Conservation (phyloP, 345 rosid species). For the Eucalyptus rudis region DNA sequence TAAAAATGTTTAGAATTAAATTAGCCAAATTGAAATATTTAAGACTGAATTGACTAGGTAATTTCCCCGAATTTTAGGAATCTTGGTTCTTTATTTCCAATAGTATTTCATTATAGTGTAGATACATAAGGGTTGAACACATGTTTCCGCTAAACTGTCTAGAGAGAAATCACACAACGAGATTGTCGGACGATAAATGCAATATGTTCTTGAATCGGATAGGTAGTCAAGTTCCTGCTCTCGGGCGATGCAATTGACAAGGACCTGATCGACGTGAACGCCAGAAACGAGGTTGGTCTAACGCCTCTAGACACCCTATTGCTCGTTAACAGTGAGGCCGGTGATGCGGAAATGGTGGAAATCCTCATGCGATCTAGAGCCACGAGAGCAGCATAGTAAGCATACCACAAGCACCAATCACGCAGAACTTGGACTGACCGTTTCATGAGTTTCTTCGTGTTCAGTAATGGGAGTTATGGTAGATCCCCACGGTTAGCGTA, state of each 20-base stretch:
- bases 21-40: too few species aligned
- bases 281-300: too few species aligned
- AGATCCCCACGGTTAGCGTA: background rate
- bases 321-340: conserved; percentile 4
- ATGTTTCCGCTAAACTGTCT: background rate
- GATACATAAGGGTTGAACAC: background rate
- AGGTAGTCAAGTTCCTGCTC: background rate
- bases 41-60: too few species aligned
- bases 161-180: background rate
- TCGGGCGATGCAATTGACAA: too few species aligned
- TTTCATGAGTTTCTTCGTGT: background rate
- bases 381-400: background rate
- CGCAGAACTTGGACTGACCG: background rate
- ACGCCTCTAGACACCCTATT: conserved; percentile 5
- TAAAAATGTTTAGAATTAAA: too few species aligned
- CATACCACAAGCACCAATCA: background rate
- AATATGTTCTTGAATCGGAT: background rate
- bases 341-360: conserved; percentile 4
- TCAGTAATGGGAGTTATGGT: background rate
- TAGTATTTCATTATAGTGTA: background rate
- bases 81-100: background rate
- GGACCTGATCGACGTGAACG: too few species aligned
- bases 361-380: conserved; percentile 6
- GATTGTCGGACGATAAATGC: background rate
- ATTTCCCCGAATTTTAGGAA: background rate